Evolutionary conservation across 164 flowering plant genomes (phyloP), one percentile per base, ranked within the genome.

Genomic region (Malania oleifera): DNA sequence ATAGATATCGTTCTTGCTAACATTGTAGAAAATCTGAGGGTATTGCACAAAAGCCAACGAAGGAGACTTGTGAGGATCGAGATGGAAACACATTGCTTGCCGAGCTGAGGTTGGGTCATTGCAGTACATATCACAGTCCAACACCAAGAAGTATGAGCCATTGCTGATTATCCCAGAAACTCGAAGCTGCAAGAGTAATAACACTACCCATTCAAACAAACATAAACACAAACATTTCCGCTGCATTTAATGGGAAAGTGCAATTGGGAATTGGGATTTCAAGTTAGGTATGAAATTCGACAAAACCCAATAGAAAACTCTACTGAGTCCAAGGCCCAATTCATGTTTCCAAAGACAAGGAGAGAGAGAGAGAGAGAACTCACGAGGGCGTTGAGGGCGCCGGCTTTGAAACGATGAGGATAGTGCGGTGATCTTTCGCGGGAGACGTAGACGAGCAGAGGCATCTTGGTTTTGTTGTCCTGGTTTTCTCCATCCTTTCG

Each of bases 121-220:
- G 59, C 75, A 76, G 66, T 70, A 68, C 80, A 75, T 75, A 73
- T 83, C 85, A 56, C 88, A 80, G 25, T 83, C 88, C 24, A 80
- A 35, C 22, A 66, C 72, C 19, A 83, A 49, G 39, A 80, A 57
- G 62, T 70, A 75, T 1, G 85, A 77, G 1, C 79, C 62, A 62
- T 83, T 80, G 75, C 77, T 82, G 13, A 79, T 62, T 19, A 72
- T 18, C 1, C 70, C 75, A 0, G 89, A 83, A 7, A 83, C 81
- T 38, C 86, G 63, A 11, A 77, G 79, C 87, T 82, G 79, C 69
- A 68, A n/a, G 1, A 35, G 35, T 48, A 18, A 22, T 18, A 38
- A 19, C 39, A 58, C 17, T 9, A 5, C n/a, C n/a, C n/a, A n/a
- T n/a, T n/a, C n/a, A n/a, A n/a, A n/a, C 7, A 50, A 38, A 19